Evolutionary conservation across 2,329 filamentous ascomycete species (phyloP), one percentile per base, ranked within the genome.

Genomic region (Hirsutella minnesotensis): DNA sequence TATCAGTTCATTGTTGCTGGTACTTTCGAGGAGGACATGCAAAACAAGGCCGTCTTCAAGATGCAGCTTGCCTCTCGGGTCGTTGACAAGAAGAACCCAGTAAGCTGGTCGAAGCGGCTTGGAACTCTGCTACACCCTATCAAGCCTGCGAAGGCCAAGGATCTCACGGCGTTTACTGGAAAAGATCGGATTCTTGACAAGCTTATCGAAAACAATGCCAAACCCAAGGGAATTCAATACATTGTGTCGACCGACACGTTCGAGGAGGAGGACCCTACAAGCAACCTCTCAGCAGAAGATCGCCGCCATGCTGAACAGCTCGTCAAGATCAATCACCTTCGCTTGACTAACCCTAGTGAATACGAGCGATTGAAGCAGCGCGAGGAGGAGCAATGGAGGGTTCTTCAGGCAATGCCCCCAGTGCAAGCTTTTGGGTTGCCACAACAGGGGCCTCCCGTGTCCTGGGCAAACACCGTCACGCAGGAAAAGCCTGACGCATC

Each of bases 11-110:
- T 88, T 21, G 68, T 79, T 10, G 85, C 79, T 2, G 88, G 87
- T 2, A 92, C 87, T 0, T 88, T 83, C 51, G 88, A 95, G 57
- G 76, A 82, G 34, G 71, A 73, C 9, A 65, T 94, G 38, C 78
- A 88, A 51, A 83, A 86, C 58, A 79, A 77, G 47, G 72, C 81
- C 2, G 67, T 94, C 2, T 94, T 88, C 72, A 95, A 95, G 60
- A 80, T 72, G 27, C 85, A 92, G 56, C 69, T 95, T 37, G 77
- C 86, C 4, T 77, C 75, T 33, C 77, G 86, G 13, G 84, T 94
- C 2, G 81, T 95, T 4, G 89, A 95, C 61, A 81, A 86, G 56
- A 86, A 83, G 62, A 86, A 86, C 40, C 79, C 82, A 0, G 62
- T 79, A n/a, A 77, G 83, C 8, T 77, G 71, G 58, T 79, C 84